A percentile compares a stretch with the other conserved stretches of the same genome.
Evolutionary conservation across 345 rosid species (phyloP).

Genomic region (Brassica cretica): DNA sequence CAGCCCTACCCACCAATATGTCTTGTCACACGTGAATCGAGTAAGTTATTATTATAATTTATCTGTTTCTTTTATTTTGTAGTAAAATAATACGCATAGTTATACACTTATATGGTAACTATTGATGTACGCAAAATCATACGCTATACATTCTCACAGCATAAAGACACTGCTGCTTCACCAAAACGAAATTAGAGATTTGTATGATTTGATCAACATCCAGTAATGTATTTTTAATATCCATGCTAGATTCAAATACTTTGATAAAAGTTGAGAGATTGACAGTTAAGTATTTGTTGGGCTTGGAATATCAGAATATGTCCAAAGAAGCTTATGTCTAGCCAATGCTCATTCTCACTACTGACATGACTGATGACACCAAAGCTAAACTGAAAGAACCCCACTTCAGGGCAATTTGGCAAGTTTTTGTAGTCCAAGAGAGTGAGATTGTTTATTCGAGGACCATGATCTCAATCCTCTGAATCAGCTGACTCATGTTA

Average conservation of each 20-base stretch:
- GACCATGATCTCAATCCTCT: neutral
- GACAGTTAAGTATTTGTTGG: neutral
- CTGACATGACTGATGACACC: neutral
- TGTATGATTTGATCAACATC: neutral
- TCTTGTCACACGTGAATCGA: constrained; percentile 40
- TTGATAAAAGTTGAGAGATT: neutral
- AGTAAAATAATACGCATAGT: neutral
- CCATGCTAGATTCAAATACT: neutral
- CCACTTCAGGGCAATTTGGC: neutral
- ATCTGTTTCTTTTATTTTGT: neutral
- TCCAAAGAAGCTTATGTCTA: neutral
- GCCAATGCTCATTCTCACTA: neutral
- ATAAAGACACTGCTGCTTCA: neutral
- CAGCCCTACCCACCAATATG: neutral
- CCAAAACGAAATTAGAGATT: neutral
- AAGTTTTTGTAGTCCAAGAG: neutral
- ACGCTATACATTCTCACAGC: neutral
- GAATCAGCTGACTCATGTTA: neutral
- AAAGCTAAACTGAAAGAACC: neutral
- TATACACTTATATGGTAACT: neutral
- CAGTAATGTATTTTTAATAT: neutral
- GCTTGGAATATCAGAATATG: neutral
- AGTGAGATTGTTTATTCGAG: neutral
- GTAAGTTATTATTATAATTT: neutral
- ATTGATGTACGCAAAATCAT: neutral